Percentiles rank a stretch among this genome's conserved stretches.
Evolutionary conservation across 345 rosid species (phyloP).

Genomic region (Theobroma cacao): DNA sequence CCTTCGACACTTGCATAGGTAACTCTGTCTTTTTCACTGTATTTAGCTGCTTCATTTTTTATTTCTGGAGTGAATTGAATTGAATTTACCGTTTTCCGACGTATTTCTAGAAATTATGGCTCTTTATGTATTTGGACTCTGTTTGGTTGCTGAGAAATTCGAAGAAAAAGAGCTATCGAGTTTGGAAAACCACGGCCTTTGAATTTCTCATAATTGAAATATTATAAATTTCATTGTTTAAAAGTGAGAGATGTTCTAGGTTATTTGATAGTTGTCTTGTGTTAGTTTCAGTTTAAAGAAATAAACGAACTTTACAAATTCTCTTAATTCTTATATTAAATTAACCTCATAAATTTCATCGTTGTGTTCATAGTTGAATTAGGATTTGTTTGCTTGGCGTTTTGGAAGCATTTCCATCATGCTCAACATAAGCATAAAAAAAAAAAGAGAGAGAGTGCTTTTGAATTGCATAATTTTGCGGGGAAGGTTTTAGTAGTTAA

Average conservation of each 20-base stretch:
- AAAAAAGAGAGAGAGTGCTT: too few relatives aligned
- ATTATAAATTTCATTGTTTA: neutral
- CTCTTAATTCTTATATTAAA: neutral
- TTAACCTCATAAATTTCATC: neutral
- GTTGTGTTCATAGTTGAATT: neutral
- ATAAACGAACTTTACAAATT: neutral
- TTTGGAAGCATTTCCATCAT: neutral
- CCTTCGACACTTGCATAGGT: constrained; percentile 26
- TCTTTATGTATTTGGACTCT: constrained; percentile 14
- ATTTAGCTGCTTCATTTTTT: neutral
- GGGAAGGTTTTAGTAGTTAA: neutral
- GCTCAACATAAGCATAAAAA: too few relatives aligned
- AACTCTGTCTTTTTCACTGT: neutral
- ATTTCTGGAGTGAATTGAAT: constrained; percentile 1
- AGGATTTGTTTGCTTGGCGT: neutral
- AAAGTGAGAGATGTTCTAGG: neutral
- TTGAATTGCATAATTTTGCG: too few relatives aligned
- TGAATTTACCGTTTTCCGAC: neutral
- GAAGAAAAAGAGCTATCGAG: neutral
- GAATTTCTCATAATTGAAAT: neutral
- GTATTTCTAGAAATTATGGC: constrained; percentile 16
- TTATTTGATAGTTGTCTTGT: neutral
- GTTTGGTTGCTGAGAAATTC: constrained; percentile 35
- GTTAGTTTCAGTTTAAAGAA: neutral
- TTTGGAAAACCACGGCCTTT: neutral